Conservation (phyloP, 305 asterid species). For the Fraxinus dipetala region DNA sequence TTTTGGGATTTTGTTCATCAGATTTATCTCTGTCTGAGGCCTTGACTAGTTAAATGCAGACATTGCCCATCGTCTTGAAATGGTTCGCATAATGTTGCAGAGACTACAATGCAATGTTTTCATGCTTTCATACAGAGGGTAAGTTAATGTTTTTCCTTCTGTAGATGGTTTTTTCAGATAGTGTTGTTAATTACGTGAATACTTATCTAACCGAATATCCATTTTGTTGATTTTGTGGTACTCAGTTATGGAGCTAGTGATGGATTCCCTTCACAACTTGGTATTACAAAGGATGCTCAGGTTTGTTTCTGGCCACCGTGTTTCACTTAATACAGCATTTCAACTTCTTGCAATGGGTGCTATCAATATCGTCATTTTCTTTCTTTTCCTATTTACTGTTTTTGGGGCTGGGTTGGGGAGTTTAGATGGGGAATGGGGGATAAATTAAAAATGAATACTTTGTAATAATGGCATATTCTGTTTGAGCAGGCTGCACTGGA, state of each 20-base stretch:
- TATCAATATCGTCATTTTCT: not conserved
- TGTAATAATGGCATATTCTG: conserved; percentile 22
- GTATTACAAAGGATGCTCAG: conserved; percentile 93
- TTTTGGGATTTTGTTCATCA: conserved; percentile 9
- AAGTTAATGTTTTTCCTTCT: conserved; percentile 28
- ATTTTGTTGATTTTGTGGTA: conserved; percentile 23
- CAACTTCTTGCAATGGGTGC: not conserved
- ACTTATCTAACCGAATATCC: conserved; percentile 2
- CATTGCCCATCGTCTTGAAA: conserved; percentile 98
- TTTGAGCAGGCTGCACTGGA: conserved; percentile 80
- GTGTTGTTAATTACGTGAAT: conserved; percentile 10
- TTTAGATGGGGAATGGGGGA: not conserved
- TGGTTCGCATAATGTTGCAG: conserved; percentile 84
- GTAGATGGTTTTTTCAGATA: conserved; percentile 4
- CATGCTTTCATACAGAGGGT: conserved; percentile 99
- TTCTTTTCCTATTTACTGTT: conserved; percentile 1
- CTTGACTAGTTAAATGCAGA: conserved; percentile 66
- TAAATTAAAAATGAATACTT: not conserved
- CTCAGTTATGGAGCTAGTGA: conserved; percentile 96
- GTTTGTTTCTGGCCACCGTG: conserved; percentile 35
- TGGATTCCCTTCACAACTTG: conserved; percentile 92
- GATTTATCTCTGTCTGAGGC: conserved; percentile 28
- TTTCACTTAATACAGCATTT: conserved; percentile 1
- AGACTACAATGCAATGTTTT: conserved; percentile 86
- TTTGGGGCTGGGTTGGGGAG: not conserved